Evolutionary conservation across 768 basidiomycete species (phyloP), one percentile per base, ranked within the genome.

Genomic region (Xerocomellus intermedius): DNA sequence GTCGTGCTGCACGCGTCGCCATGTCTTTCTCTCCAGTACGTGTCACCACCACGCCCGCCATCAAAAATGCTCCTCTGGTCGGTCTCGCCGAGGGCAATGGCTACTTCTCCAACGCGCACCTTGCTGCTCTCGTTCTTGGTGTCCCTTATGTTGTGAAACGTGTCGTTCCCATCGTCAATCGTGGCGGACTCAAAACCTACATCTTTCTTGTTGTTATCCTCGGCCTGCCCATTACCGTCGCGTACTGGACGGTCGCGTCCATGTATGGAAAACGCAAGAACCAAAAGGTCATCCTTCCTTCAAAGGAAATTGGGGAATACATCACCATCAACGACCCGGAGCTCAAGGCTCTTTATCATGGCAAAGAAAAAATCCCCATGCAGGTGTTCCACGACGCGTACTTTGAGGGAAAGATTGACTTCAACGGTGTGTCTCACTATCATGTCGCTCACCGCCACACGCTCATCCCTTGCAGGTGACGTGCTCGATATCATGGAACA

Each of bases 371-470:
- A 74, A 98, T 99, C 54, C 94, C 94, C 48, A 95, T 97, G 87
- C 96, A 99, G 75, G 75, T 90, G 61, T 96, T 97, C 80, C 88
- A 98, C 69, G 97, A 99, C 77, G 91, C 93, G 59, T 98, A 89
- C 76, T 98, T 99, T 70, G 94, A 95, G 47, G 87, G 87, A 46
- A 98, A 98, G 75, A 84, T 95, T 57, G 95, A 98, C 52, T 90
- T 99, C 71, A 99, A 98, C 48, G 94, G 96, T 90, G 42, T 38
- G 80, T 71, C 46, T 42, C 7, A 0, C 6, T 2, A 2, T 28
- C 50, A 35, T 6, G 17, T 16, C 24, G 2, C 53, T 24, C 36
- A 19, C 37, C 9, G 16, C 42, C 21, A 17, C 22, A 24, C 6
- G 2, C 43, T 57, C 35, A 58, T 36, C 42, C 2, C 46, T 24